phyloP scores from a whole-genome alignment of 441 rosid species.

The Geranium incanum region DNA sequence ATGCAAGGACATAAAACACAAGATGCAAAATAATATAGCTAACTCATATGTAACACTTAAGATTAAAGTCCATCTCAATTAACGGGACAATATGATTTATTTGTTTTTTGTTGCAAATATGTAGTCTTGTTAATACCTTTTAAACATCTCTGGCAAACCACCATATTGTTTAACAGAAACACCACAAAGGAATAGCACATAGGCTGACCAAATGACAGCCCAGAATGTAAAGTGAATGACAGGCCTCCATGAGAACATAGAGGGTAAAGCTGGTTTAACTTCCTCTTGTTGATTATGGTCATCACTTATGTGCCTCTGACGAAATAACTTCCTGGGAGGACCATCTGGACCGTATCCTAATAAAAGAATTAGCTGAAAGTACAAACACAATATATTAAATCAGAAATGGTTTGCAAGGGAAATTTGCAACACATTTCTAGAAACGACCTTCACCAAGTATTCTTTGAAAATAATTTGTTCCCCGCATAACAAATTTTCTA shows the following conservation, averaged over 20 bases:
- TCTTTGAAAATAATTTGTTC: neutral
- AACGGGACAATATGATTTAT: no score
- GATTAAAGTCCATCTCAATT: no score
- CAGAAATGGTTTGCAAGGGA: slow-evolving; percentile 4
- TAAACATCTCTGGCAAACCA: slow-evolving; percentile 73
- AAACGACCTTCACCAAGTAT: neutral
- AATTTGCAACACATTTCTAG: neutral
- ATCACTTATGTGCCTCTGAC: slow-evolving; percentile 28
- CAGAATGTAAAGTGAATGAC: slow-evolving; percentile 55
- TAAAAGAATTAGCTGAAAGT: slow-evolving; percentile 54
- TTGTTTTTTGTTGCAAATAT: neutral
- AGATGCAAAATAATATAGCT: neutral
- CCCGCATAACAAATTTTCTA: neutral
- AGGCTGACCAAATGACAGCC: slow-evolving; percentile 60
- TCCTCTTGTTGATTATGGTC: slow-evolving; percentile 21
- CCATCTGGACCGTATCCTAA: slow-evolving; percentile 81
- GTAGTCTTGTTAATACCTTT: slow-evolving; percentile 41
- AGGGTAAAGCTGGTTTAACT: slow-evolving; percentile 18
- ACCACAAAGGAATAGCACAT: slow-evolving; percentile 56
- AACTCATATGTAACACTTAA: neutral
- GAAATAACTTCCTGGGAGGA: slow-evolving; percentile 68
- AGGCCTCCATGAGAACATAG: slow-evolving; percentile 51
- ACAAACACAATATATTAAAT: neutral
- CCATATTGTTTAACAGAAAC: slow-evolving; percentile 57
- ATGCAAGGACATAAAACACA: neutral